Conservation (phyloP, 2,329 filamentous ascomycete genomes). For the Fusarium domesticum region DNA sequence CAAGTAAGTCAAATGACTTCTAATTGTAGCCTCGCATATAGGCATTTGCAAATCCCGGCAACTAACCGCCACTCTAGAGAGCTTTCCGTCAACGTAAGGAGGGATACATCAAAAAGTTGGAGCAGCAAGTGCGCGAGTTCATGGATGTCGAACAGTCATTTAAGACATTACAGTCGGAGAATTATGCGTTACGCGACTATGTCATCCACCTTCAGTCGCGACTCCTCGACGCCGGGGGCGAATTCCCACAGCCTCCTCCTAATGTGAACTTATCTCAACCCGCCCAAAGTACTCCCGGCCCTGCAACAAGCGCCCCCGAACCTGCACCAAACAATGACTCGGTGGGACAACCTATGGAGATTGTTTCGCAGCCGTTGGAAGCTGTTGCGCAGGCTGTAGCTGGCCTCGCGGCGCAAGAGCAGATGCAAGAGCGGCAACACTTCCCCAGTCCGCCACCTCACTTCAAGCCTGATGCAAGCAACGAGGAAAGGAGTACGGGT, state of each 20-base stretch:
- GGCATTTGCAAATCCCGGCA: neutral
- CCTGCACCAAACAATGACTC: constrained; percentile 28
- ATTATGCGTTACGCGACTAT: constrained; percentile 88
- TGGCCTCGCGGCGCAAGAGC: constrained; percentile 42
- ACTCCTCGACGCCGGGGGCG: constrained; percentile 77
- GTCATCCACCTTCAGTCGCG: constrained; percentile 86
- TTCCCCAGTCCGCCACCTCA: constrained; percentile 27
- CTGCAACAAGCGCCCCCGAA: constrained; percentile 25
- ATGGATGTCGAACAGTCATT: constrained; percentile 71
- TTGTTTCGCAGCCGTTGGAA: constrained; percentile 51
- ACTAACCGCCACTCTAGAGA: constrained; percentile 59
- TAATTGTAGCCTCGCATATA: neutral
- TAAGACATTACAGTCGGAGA: constrained; percentile 82
- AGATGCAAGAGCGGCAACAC: constrained; percentile 37
- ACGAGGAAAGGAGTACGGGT: constrained; percentile 45
- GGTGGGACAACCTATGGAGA: constrained; percentile 43
- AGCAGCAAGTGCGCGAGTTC: constrained; percentile 85
- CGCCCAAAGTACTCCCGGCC: constrained; percentile 22
- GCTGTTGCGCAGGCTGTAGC: constrained; percentile 51
- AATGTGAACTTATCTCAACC: constrained; percentile 64
- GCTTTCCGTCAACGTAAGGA: constrained; percentile 98
- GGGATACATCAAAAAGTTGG: constrained; percentile 95
- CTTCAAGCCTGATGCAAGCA: constrained; percentile 38
- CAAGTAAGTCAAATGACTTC: constrained; percentile 64
- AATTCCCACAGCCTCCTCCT: constrained; percentile 78